A percentile compares a stretch with the other conserved stretches of the same genome.
phyloP scores from a whole-genome alignment of 2,329 filamentous ascomycete genomes.

The Neopestalotiopsis sp. region DNA sequence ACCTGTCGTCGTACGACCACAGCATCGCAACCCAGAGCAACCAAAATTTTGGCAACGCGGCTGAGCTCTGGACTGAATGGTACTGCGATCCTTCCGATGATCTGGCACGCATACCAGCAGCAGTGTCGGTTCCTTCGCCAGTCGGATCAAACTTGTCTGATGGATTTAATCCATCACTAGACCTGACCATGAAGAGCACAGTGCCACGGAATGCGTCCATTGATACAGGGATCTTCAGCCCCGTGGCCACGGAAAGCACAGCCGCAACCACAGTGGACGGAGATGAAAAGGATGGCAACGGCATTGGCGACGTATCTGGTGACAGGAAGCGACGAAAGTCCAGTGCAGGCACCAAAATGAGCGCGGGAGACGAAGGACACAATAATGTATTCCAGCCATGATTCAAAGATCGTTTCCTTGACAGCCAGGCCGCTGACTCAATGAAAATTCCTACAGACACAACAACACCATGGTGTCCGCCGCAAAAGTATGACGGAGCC shows the following conservation, averaged over 20 bases:
- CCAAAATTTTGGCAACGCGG: background rate
- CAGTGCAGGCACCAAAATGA: background rate
- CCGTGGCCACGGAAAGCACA: background rate
- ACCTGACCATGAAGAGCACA: background rate
- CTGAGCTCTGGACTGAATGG: background rate
- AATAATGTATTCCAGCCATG: background rate
- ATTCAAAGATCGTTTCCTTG: background rate
- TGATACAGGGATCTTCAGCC: background rate
- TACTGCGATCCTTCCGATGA: background rate
- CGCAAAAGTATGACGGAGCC: background rate
- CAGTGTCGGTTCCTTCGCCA: background rate
- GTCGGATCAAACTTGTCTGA: background rate
- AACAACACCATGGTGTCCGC: background rate
- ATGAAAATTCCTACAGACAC: background rate
- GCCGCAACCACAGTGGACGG: background rate
- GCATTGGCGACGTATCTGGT: background rate
- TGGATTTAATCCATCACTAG: background rate
- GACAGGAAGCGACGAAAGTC: slow-evolving; percentile 1
- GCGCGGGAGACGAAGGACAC: background rate
- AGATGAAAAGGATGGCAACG: background rate
- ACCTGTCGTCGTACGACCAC: background rate
- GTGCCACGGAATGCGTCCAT: background rate
- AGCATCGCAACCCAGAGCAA: background rate
- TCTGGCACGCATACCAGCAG: background rate
- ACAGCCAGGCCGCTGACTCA: background rate